Conservation (phyloP, 2,329 filamentous ascomycete genomes). For the Zymoseptoria tritici region DNA sequence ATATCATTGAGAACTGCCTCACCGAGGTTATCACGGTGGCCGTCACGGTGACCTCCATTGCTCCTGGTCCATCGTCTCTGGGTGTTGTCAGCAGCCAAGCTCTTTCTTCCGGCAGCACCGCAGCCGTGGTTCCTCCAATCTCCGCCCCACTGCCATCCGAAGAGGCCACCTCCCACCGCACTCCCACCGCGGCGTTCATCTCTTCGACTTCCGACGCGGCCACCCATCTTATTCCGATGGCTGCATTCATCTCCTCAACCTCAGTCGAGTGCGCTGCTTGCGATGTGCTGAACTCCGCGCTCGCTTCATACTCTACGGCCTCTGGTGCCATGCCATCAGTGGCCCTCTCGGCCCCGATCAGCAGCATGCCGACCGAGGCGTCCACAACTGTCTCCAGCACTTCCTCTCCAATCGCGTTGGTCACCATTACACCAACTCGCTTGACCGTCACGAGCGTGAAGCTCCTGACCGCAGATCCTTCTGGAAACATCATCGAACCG, state of each 20-base stretch:
- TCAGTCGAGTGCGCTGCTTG: not conserved
- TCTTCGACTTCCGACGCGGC: not conserved
- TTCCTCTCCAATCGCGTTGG: conserved; percentile 5
- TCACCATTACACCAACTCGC: conserved; percentile 7
- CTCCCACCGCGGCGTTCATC: not conserved
- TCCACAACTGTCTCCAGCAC: not conserved
- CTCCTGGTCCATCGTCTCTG: not conserved
- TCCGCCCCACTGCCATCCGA: not conserved
- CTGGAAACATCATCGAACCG: conserved; percentile 4
- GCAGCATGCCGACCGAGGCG: too few species aligned
- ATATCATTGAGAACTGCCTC: not conserved
- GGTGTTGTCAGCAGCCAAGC: not conserved
- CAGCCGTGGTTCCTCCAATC: not conserved
- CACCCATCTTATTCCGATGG: not conserved
- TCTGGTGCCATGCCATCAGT: not conserved
- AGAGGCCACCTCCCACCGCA: not conserved
- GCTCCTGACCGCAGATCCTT: conserved; percentile 14
- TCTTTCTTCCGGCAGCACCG: not conserved
- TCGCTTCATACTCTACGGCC: not conserved
- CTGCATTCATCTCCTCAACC: not conserved
- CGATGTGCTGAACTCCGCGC: not conserved
- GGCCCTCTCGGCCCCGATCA: not conserved
- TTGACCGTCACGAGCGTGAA: conserved; percentile 17
- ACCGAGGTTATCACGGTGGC: not conserved
- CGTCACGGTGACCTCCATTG: not conserved